These are phyloP conservation scores for Capsicum baccatum DNA, from an alignment of 257 asterid genomes.

Conservation along the genomic window DNA sequence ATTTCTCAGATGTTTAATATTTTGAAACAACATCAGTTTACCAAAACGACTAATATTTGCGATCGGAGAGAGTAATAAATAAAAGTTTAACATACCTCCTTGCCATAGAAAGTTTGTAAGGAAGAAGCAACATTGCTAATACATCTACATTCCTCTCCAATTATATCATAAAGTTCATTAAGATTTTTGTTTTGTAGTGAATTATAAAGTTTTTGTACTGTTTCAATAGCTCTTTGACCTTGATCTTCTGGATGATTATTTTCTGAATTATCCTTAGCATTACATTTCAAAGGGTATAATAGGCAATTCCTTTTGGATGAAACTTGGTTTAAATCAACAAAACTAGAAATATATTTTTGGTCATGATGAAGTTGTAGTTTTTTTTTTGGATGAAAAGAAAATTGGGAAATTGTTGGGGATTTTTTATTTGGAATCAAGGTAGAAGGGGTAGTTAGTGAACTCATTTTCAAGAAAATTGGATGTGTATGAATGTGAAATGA, in stretches of 20 bases:
- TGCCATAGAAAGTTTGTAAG: constrained; percentile 60
- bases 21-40: not conserved
- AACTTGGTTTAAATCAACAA: constrained; percentile 7
- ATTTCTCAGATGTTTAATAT: not conserved
- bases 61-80: not conserved
- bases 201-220: constrained; percentile 68
- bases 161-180: constrained; percentile 56
- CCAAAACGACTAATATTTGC: not conserved
- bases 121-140: constrained; percentile 59
- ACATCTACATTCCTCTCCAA: constrained; percentile 75
- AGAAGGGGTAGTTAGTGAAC: constrained; percentile 28
- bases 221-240: constrained; percentile 54
- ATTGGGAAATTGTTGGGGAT: constrained; percentile 24
- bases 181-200: constrained; percentile 58
- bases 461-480: constrained; percentile 28
- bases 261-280: constrained; percentile 25
- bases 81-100: constrained; percentile 52
- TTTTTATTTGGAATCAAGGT: constrained; percentile 32
- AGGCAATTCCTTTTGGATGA: constrained; percentile 30
- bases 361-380: not conserved
- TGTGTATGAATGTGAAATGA: not conserved
- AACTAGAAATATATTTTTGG: constrained; percentile 22
- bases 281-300: constrained; percentile 35
- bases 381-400: constrained; percentile 21
- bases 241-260: constrained; percentile 29